Conservation (phyloP, 768 basidiomycete genomes). For the Pseudohyphozyma bogoriensis region DNA sequence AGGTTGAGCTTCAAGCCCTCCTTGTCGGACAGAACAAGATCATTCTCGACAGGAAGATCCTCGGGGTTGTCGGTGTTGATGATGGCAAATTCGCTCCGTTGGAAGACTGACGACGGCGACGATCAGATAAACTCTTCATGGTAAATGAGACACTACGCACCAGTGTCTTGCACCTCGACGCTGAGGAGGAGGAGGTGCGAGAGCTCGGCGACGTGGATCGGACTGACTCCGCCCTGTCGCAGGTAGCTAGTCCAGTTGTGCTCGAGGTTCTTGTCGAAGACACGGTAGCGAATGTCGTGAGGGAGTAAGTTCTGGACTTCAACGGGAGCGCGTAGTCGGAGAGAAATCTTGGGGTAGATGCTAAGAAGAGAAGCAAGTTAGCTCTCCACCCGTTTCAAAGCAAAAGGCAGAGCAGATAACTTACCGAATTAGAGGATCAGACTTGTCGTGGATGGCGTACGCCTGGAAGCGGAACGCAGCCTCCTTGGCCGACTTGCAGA, state of each 20-base stretch:
- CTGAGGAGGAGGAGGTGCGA: conserved; percentile 81
- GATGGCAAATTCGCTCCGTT: conserved; percentile 91
- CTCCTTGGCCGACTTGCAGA: conserved; percentile 73
- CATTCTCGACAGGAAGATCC: conserved; percentile 72
- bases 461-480: conserved; percentile 91
- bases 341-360: conserved; percentile 69
- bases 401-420: conserved; percentile 19
- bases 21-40: conserved; percentile 60
- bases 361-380: conserved; percentile 40
- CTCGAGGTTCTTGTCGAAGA: conserved; percentile 88
- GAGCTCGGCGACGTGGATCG: conserved; percentile 88
- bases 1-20: conserved; percentile 67
- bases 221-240: conserved; percentile 85
- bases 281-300: conserved; percentile 87
- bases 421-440: conserved; percentile 51
- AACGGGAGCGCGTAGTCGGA: conserved; percentile 81
- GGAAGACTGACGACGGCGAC: conserved; percentile 56
- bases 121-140: too few species aligned
- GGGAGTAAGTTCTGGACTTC: conserved; percentile 93
- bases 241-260: conserved; percentile 92
- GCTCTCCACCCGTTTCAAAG: background rate
- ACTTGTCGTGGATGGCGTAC: conserved; percentile 66
- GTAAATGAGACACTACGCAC: conserved; percentile 41
- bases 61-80: conserved; percentile 88
- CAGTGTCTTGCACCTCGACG: conserved; percentile 75